Evolutionary conservation across 805 yeast species (phyloP).

Genomic region (Kluyveromyces nonfermentans): DNA sequence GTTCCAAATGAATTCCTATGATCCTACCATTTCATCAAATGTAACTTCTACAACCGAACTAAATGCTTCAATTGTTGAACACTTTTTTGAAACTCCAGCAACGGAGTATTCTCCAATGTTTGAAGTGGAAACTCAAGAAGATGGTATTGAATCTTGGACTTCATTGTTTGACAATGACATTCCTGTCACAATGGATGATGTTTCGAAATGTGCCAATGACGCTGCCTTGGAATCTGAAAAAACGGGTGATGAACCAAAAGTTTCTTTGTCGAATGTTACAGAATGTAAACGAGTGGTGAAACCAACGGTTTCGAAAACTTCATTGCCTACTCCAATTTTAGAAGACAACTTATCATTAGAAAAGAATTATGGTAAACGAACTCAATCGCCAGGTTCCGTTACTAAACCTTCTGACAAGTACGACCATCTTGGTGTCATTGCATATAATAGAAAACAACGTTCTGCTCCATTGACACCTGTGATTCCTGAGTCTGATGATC

Average conservation of each 20-base stretch:
- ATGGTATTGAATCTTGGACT: constrained; percentile 46
- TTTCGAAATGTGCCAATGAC: constrained; percentile 17
- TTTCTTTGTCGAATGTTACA: neutral
- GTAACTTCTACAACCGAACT: constrained; percentile 23
- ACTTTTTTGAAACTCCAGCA: constrained; percentile 30
- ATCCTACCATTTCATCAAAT: constrained; percentile 2
- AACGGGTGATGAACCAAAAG: neutral
- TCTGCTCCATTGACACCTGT: constrained; percentile 63
- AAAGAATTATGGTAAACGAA: neutral
- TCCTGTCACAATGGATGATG: constrained; percentile 32
- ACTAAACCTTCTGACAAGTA: constrained; percentile 29
- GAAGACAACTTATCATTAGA: constrained; percentile 15
- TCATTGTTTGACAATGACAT: constrained; percentile 45
- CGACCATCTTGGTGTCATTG: constrained; percentile 67
- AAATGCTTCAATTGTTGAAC: constrained; percentile 57
- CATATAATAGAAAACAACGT: constrained; percentile 74
- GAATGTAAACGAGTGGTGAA: neutral
- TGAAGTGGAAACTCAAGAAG: constrained; percentile 22
- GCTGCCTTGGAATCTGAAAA: constrained; percentile 12
- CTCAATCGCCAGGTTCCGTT: constrained; percentile 18
- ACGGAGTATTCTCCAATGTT: constrained; percentile 56
- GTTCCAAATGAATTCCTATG: constrained; percentile 3
- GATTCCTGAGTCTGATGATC: constrained; percentile 48
- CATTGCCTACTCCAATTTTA: constrained; percentile 27
- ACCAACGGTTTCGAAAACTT: constrained; percentile 11